Conservation (phyloP, 73 alveolate genomes). For the Paramecium tetraurelia region DNA sequence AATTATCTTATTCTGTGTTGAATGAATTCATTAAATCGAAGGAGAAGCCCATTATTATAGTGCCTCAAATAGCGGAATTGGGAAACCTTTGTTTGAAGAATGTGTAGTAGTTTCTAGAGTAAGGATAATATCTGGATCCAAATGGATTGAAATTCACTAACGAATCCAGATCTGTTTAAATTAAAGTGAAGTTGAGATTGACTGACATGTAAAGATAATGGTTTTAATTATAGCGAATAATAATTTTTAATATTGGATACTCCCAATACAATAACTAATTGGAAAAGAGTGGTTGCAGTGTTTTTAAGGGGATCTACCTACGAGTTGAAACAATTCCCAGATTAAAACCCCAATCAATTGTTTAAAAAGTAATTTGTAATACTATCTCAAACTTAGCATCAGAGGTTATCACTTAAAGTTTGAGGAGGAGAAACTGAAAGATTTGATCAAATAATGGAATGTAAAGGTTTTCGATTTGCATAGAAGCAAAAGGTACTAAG, state of each 20-base stretch:
- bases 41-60: conserved; percentile 72
- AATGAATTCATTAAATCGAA: conserved; percentile 23
- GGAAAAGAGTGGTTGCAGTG: conserved; percentile 72
- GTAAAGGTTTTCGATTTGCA: conserved; percentile 42
- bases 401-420: conserved; percentile 68
- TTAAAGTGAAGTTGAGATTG: conserved; percentile 5
- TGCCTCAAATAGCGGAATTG: conserved; percentile 59
- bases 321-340: conserved; percentile 69
- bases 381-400: conserved; percentile 41
- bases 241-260: conserved; percentile 56
- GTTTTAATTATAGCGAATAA: conserved; percentile 52
- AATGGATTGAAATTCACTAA: not conserved
- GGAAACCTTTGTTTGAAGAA: conserved; percentile 67
- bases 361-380: conserved; percentile 31
- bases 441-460: conserved; percentile 57
- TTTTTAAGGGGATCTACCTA: conserved; percentile 68
- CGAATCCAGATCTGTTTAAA: not conserved
- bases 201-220: conserved; percentile 9
- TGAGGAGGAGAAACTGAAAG: conserved; percentile 59
- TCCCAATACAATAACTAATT: conserved; percentile 44
- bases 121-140: conserved; percentile 65
- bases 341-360: conserved; percentile 53
- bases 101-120: conserved; percentile 62
- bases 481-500: conserved; percentile 68
- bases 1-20: not conserved